Base-by-base conservation (phyloP, 225 moss, liverwort and hornwort genomes). In the Rhytidiadelphus loreus region DNA sequence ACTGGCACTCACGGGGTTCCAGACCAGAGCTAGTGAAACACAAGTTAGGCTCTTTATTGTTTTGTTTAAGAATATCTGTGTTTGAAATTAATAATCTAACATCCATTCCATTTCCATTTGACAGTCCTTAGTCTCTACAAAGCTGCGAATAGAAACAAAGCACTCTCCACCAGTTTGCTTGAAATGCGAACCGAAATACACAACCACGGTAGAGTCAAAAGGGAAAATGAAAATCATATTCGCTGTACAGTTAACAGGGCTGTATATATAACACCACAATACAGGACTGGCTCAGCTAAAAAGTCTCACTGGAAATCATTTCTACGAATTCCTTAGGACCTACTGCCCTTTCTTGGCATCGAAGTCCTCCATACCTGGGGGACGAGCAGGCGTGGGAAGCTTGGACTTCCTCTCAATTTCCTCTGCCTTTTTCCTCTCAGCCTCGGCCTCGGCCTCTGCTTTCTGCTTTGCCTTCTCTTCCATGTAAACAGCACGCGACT, bases 351-450 rank as follows among this genome's bases (percentile, higher is more conserved):
- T 93, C 93, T 93, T 93, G 37, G 28, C 26, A 41, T 88, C 91
- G 4, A 30, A 91, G 28, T 92, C 92, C 73, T 93, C 93, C 88
- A 90, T 91, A 70, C 93, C 93, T 41, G 93, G 92, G 8, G 93
- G 92, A 69, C 92, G 91, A 33, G 92, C 68, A 79, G 94, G 94
- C 10, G 73, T 50, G 52, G 94, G 94, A 83, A 94, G 90, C 19
- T 90, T 44, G n/a, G 90, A 87, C 69, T 83, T 90, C 77, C 87
- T 82, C 80, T 94, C 94, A 19, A 79, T 89, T 77, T 92, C 94
- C 81, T 88, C 93, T n/a, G 88, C 90, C 89, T 94, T 89, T 50
- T 80, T 86, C 80, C 89, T 91, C 80, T 92, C 91, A 10, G 91
- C 92, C 85, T 91, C 90, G 0, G 88, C 91, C 71, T 86, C 88